Evolutionary conservation across 2,329 filamentous ascomycete species (phyloP).

Genomic region (Penicillium fuscoglaucum): DNA sequence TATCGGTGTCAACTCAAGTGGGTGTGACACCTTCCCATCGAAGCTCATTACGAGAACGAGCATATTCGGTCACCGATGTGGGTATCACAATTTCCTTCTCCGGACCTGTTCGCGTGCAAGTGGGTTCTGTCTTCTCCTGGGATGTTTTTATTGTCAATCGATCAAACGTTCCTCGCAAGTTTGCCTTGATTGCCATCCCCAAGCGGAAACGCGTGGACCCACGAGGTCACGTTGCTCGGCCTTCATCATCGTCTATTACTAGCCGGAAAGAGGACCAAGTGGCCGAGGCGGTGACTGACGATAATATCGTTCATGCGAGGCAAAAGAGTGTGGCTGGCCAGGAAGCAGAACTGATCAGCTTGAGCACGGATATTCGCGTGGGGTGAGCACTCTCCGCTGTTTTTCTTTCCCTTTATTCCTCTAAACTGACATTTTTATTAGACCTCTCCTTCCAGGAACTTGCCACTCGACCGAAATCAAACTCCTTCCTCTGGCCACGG

Average conservation of each 20-base stretch:
- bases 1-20: slow-evolving; percentile 36
- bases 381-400: slow-evolving; percentile 47
- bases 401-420: not conserved
- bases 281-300: slow-evolving; percentile 57
- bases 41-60: slow-evolving; percentile 39
- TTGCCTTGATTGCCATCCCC: slow-evolving; percentile 56
- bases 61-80: slow-evolving; percentile 42
- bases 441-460: slow-evolving; percentile 55
- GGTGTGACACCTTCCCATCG: slow-evolving; percentile 28
- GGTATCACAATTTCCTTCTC: slow-evolving; percentile 59
- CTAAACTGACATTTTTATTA: slow-evolving; percentile 27
- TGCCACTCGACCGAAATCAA: slow-evolving; percentile 59
- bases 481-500: slow-evolving; percentile 53
- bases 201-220: slow-evolving; percentile 46
- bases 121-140: slow-evolving; percentile 58
- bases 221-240: slow-evolving; percentile 45
- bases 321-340: slow-evolving; percentile 53
- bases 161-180: slow-evolving; percentile 53
- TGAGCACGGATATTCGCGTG: slow-evolving; percentile 59
- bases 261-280: slow-evolving; percentile 40
- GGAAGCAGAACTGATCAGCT: slow-evolving; percentile 54
- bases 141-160: slow-evolving; percentile 61
- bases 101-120: slow-evolving; percentile 50
- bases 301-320: slow-evolving; percentile 57
- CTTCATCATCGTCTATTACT: slow-evolving; percentile 48